Evolutionary conservation across 1,284 basidiomycete species (phyloP).

Genomic region (Trametes sp.): DNA sequence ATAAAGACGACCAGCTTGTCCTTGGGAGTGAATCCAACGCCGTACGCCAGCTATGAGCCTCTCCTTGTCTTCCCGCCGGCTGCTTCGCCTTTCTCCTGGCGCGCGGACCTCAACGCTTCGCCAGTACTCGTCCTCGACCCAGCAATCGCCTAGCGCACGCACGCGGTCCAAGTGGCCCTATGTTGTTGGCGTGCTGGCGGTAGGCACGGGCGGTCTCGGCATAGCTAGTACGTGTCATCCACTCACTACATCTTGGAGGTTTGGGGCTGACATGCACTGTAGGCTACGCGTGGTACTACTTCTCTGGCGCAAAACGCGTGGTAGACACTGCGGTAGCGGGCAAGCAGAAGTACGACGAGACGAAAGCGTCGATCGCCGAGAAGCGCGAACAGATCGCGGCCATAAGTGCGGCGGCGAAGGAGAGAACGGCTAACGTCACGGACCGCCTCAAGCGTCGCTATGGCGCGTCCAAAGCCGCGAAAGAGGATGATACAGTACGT

Average conservation of each 20-base stretch:
- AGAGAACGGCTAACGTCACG: constrained; percentile 6
- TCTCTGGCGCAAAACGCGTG: constrained; percentile 24
- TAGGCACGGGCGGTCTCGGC: neutral
- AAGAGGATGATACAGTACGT: neutral
- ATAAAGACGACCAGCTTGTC: neutral
- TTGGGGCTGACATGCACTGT: neutral
- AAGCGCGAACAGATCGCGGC: constrained; percentile 11
- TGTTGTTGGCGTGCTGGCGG: neutral
- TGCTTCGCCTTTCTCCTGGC: neutral
- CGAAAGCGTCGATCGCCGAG: constrained; percentile 1
- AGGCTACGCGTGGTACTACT: constrained; percentile 32
- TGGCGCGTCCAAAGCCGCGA: neutral
- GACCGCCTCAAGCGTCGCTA: constrained; percentile 13
- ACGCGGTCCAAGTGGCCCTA: neutral
- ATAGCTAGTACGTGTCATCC: neutral
- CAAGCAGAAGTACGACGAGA: constrained; percentile 20
- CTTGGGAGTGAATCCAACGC: neutral
- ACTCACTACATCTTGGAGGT: neutral
- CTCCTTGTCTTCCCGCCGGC: neutral
- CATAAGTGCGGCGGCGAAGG: constrained; percentile 2
- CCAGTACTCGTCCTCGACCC: neutral
- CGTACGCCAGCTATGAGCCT: neutral
- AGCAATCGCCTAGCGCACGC: neutral
- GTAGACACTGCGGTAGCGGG: constrained; percentile 19
- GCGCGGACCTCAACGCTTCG: neutral